Percentiles rank a stretch among this genome's conserved stretches.
Conservation (phyloP, 306 rosid genomes). For the Coriaria nepalensis region DNA sequence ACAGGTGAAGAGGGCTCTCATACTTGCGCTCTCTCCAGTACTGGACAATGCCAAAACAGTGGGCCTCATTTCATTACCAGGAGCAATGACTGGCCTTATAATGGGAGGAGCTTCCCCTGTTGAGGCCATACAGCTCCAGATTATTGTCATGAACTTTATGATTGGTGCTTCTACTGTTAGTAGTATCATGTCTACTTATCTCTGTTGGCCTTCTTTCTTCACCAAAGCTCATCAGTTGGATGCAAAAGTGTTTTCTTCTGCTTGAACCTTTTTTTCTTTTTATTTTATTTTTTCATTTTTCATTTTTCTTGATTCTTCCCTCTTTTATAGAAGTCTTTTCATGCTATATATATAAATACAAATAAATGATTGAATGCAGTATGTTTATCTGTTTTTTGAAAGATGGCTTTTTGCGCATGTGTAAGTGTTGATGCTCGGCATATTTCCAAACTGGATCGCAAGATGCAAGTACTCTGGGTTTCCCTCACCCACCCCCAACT, state of each 20-base stretch:
- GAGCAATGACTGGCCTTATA: slow-evolving; percentile 95
- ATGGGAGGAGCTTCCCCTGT: slow-evolving; percentile 98
- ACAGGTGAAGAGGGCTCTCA: slow-evolving; percentile 72
- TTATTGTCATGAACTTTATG: slow-evolving; percentile 93
- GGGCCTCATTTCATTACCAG: slow-evolving; percentile 82
- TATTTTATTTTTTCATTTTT: too few relatives aligned
- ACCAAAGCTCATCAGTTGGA: slow-evolving; percentile 81
- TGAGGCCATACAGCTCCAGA: slow-evolving; percentile 89
- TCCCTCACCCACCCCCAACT: too few relatives aligned
- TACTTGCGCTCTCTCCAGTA: slow-evolving; percentile 74
- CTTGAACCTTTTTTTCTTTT: too few relatives aligned
- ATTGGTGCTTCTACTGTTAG: slow-evolving; percentile 83
- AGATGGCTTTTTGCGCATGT: too few relatives aligned
- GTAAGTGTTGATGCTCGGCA: too few relatives aligned
- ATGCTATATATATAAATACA: too few relatives aligned
- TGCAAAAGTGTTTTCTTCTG: slow-evolving; percentile 43
- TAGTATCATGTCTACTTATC: slow-evolving; percentile 76
- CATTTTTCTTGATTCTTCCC: too few relatives aligned
- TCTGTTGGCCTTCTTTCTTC: slow-evolving; percentile 88
- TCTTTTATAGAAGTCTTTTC: too few relatives aligned
- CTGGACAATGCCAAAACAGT: slow-evolving; percentile 89
- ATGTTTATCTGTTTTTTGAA: too few relatives aligned
- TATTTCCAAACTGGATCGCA: too few relatives aligned
- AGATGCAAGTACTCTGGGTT: too few relatives aligned
- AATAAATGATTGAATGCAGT: too few relatives aligned